Evolutionary conservation across 1,139 yeast genomes (phyloP), one percentile per base, ranked within the genome.

Genomic region (Saccharomyces hybrid): DNA sequence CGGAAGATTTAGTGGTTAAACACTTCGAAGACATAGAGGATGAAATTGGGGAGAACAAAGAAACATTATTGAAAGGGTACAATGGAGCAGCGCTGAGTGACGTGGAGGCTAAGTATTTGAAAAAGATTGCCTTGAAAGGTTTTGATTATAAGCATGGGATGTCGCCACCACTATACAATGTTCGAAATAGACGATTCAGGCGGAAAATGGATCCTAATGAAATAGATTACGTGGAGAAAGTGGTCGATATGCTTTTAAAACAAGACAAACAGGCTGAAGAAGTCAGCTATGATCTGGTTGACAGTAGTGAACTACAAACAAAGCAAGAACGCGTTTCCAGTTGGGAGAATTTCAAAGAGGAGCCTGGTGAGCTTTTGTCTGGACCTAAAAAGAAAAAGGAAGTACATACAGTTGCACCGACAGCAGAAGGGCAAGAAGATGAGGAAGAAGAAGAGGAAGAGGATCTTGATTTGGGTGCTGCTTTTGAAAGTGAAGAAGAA

Each of bases 181-280:
- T 79, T 6, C 69, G 78, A 19, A 78, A 79, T 57, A 71, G 82
- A 42, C 72, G 87, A 50, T 83, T 82, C 65, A 75, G 83, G 27
- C 71, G 81, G 14, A 78, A 76, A 56, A 73, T 80, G 55, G 78
- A 76, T 51, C 79, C 78, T 44, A 68, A 80, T 13, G 79, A 81
- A 26, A 76, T 82, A 67, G 80, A 81, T 44, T 84, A 82, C 62
- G 84, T 90, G 13, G 97, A 91, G 61, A 80, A 81, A 29, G 80
- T 82, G 57, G 96, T 91, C 6, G 89, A 88, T 57, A 89, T 86
- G 65, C 72, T 93, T 54, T 76, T 93, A 42, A 77, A 82, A 59
- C 72, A 82, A 48, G 99, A 93, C 67, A 87, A 81, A 34, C 91
- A 86, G 57, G 96, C 97, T 0, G 93, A 88, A 66, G 90, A 86